These are phyloP conservation scores for Malbranchea cinnamomea DNA, from an alignment of 2,329 filamentous ascomycete genomes.

Conservation along the genomic window DNA sequence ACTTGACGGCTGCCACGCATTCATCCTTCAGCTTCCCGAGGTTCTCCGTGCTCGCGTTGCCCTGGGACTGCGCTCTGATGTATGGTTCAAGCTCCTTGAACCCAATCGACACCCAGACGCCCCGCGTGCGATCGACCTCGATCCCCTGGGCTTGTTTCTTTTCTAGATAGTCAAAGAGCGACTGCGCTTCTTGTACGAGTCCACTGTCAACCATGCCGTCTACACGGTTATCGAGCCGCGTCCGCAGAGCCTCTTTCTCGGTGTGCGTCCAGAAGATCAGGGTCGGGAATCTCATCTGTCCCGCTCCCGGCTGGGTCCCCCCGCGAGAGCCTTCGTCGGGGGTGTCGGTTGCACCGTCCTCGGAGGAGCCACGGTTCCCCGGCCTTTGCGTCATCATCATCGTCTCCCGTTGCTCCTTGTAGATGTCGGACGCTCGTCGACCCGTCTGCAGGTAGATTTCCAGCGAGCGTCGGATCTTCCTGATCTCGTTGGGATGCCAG, in stretches of 20 bases:
- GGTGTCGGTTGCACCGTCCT: slow-evolving; percentile 11
- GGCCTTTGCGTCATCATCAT: slow-evolving; percentile 7
- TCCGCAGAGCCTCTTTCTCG: slow-evolving; percentile 49
- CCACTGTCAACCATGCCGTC: slow-evolving; percentile 66
- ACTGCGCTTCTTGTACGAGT: slow-evolving; percentile 46
- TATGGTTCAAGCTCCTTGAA: slow-evolving; percentile 82
- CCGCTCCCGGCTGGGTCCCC: slow-evolving; percentile 7
- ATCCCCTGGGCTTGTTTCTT: slow-evolving; percentile 33
- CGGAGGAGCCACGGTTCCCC: slow-evolving; percentile 2
- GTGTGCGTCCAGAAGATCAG: slow-evolving; percentile 82
- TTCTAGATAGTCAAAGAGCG: slow-evolving; percentile 35
- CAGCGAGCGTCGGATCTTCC: slow-evolving; percentile 79
- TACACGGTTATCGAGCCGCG: slow-evolving; percentile 60
- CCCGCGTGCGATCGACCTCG: slow-evolving; percentile 55
- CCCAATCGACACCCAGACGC: slow-evolving; percentile 94
- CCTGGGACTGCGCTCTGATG: slow-evolving; percentile 32
- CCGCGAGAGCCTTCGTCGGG: slow-evolving; percentile 1
- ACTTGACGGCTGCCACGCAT: slow-evolving; percentile 62
- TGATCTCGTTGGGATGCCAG: slow-evolving; percentile 87
- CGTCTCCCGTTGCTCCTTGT: slow-evolving; percentile 53
- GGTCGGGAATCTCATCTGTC: slow-evolving; percentile 38
- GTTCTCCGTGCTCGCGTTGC: slow-evolving; percentile 18
- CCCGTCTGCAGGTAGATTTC: slow-evolving; percentile 82
- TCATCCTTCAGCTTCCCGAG: slow-evolving; percentile 41
- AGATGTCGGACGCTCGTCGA: slow-evolving; percentile 68